Evolutionary conservation across 441 rosid genomes (phyloP).

Genomic region (Bruguiera hainesii): DNA sequence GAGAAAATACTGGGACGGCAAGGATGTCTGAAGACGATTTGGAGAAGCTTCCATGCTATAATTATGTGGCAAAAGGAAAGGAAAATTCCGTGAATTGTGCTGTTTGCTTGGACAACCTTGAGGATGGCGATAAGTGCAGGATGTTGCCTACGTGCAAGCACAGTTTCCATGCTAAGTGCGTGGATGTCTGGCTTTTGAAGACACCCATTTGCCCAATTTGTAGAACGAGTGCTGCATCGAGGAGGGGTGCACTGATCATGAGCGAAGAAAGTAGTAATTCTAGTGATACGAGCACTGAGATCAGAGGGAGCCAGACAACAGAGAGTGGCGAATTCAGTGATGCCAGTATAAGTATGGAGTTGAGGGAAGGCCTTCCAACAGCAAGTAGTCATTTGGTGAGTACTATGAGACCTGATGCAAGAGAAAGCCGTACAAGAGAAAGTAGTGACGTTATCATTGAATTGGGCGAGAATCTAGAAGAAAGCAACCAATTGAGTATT

Average conservation of each 20-base stretch:
- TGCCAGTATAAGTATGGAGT: constrained; percentile 13
- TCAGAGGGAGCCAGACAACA: constrained; percentile 6
- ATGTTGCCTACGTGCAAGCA: constrained; percentile 43
- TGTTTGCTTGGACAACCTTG: constrained; percentile 54
- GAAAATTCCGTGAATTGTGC: constrained; percentile 44
- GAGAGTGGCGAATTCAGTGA: constrained; percentile 12
- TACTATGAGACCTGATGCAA: neutral
- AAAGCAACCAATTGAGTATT: neutral
- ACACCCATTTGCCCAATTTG: constrained; percentile 56
- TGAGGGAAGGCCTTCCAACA: neutral
- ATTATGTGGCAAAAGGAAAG: constrained; percentile 28
- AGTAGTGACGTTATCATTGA: neutral
- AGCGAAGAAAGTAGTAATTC: constrained; percentile 19
- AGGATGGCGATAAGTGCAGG: constrained; percentile 54
- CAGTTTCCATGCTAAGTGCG: constrained; percentile 49
- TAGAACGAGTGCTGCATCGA: constrained; percentile 29
- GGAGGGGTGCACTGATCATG: neutral
- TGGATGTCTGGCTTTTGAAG: constrained; percentile 54
- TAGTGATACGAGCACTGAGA: constrained; percentile 13
- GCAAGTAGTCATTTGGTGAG: neutral
- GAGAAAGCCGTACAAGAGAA: neutral
- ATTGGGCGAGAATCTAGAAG: neutral
- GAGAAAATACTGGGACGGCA: constrained; percentile 11
- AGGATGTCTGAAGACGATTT: constrained; percentile 39
- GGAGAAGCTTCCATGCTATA: constrained; percentile 44